Evolutionary conservation across 2,329 filamentous ascomycete genomes (phyloP), one percentile per base, ranked within the genome.

Genomic region (Claviceps sp.): DNA sequence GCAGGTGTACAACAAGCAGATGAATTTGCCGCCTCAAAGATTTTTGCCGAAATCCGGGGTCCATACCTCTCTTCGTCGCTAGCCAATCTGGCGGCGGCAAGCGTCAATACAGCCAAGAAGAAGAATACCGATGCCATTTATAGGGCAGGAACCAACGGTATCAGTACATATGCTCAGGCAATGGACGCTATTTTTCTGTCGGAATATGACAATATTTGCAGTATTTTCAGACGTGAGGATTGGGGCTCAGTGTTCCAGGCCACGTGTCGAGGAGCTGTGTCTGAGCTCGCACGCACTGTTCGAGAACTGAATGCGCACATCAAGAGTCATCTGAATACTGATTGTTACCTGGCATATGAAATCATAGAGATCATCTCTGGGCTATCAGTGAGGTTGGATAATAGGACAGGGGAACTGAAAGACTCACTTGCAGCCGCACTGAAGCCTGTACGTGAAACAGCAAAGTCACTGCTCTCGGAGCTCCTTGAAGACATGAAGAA

Each of bases 301-400:
- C 81, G 86, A 29, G 91, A 97, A 61, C 75, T 98, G 36, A 96
- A 97, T 65, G 77, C 80, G 48, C 90, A 96, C 62, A 89, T 97
- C 67, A 89, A 90, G 63, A 73, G 78, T 42, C 90, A 96, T 62
- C 71, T 96, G 40, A 79, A 82, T 58, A 95, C 88, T 0, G 93
- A 98, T 66, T 97, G 91, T 67, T 97, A 88, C 65, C 77, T 98
- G 47, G 89, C 89, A 7, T 98, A 95, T 65, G 93, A 98, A 64
- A 87, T 97, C 36, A 87, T 94, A 36, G 91, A 95, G 61, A 87
- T 96, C 54, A 81, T 97, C 46, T 86, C 88, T 0, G 78, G 78
- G 13, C 75, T 95, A 47, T 89, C 88, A 2, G 83, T 83, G 52
- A 83, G 85, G 40, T 72, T 98, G 4, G 91, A 95, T 56, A 78